Percentiles rank a stretch among this genome's conserved stretches.
Evolutionary conservation across 495 filamentous ascomycete species (phyloP).

Genomic region (Talaromyces adpressus): DNA sequence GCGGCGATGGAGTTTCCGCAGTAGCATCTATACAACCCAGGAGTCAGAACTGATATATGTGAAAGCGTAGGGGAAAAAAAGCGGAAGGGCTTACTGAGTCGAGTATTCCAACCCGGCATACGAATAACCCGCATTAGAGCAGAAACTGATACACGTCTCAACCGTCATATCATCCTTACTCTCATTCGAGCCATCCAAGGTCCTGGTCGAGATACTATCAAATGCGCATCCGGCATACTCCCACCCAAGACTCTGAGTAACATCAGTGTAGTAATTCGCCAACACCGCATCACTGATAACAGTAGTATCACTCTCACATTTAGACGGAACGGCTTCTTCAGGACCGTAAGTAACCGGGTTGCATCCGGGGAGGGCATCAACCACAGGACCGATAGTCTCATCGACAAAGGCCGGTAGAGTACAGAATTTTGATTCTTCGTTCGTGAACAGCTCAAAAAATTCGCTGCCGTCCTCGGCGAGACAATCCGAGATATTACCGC

Average conservation of each 20-base stretch:
- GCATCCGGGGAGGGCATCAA: slow-evolving; percentile 35
- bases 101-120: slow-evolving; percentile 16
- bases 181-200: slow-evolving; percentile 1
- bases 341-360: slow-evolving; percentile 28
- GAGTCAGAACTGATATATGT: background rate
- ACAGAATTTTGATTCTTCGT: slow-evolving; percentile 36
- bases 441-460: slow-evolving; percentile 32
- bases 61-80: too few species aligned
- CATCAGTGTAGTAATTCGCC: slow-evolving; percentile 7
- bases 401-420: slow-evolving; percentile 32
- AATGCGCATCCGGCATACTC: slow-evolving; percentile 48
- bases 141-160: slow-evolving; percentile 16
- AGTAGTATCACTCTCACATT: slow-evolving; percentile 6
- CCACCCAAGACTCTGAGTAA: slow-evolving; percentile 24
- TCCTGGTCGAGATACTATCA: slow-evolving; percentile 9
- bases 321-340: slow-evolving; percentile 10
- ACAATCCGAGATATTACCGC: slow-evolving; percentile 49
- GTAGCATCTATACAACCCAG: slow-evolving; percentile 11
- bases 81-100: slow-evolving; percentile 3
- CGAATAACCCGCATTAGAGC: slow-evolving; percentile 12
- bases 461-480: slow-evolving; percentile 15
- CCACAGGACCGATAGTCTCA: slow-evolving; percentile 31
- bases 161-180: slow-evolving; percentile 14
- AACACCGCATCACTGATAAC: background rate
- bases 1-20: slow-evolving; percentile 15